Evolutionary conservation across 2,329 filamentous ascomycete genomes (phyloP).

Genomic region (Chrysoporthe cubensis): DNA sequence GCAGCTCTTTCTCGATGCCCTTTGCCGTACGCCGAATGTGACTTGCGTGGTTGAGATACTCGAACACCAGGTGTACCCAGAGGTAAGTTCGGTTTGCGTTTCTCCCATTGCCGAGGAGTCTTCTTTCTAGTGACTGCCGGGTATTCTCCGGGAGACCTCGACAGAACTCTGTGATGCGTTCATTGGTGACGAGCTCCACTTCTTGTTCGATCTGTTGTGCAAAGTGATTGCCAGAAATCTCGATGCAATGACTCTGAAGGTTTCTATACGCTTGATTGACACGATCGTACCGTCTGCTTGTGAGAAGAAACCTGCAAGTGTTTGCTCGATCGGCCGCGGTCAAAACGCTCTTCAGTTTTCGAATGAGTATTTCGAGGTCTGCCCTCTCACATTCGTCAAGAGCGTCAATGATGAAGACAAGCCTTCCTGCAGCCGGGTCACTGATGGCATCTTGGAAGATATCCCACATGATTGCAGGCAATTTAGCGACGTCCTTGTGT

Average conservation of each 20-base stretch:
- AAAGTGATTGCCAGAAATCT: not conserved
- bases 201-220: not conserved
- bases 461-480: not conserved
- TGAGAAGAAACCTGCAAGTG: not conserved
- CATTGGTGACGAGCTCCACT: not conserved
- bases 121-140: not conserved
- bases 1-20: not conserved
- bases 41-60: not conserved
- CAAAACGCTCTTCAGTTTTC: not conserved
- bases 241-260: not conserved
- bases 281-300: not conserved
- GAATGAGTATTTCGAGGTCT: not conserved
- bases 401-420: slow-evolving; percentile 1
- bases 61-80: slow-evolving; percentile 5
- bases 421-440: not conserved
- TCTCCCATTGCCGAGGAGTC: not conserved
- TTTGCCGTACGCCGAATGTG: not conserved
- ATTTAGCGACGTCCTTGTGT: slow-evolving; percentile 2
- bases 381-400: not conserved
- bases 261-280: not conserved
- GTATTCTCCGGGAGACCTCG: not conserved
- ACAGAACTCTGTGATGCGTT: slow-evolving; percentile 1
- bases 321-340: not conserved
- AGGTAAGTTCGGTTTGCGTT: not conserved
- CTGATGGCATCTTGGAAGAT: slow-evolving; percentile 2